Conservation (phyloP, 192 early-diverging fungal genomes). For the Tieghemiomyces parasiticus region DNA sequence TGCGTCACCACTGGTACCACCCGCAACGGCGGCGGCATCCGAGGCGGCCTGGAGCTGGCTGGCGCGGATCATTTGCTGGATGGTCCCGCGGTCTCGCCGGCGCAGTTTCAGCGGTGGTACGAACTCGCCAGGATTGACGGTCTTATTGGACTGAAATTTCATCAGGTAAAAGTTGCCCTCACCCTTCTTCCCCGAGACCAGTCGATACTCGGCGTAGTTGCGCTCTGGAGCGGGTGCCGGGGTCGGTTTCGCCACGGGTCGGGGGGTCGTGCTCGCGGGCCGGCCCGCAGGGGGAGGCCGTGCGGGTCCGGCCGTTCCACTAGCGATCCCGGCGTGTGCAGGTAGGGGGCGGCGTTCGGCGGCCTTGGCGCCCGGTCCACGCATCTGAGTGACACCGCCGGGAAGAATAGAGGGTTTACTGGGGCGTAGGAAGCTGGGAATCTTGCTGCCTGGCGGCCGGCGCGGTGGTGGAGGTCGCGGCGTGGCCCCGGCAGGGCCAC, state of each 20-base stretch:
- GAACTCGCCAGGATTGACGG: constrained; percentile 35
- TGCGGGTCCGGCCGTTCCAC: neutral
- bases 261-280: neutral
- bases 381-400: neutral
- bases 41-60: constrained; percentile 27
- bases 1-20: constrained; percentile 1
- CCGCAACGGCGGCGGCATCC: neutral
- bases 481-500: no score
- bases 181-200: constrained; percentile 35
- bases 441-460: neutral
- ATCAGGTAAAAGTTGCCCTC: constrained; percentile 44
- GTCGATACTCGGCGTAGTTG: constrained; percentile 40
- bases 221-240: constrained; percentile 10
- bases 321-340: neutral
- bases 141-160: constrained; percentile 40
- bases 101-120: constrained; percentile 33
- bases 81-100: constrained; percentile 22
- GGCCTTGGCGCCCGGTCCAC: neutral
- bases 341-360: neutral
- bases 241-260: neutral
- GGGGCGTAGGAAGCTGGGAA: constrained; percentile 5
- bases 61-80: constrained; percentile 22
- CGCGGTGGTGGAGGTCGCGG: no score
- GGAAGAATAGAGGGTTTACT: constrained; percentile 7
- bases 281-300: neutral